phyloP scores from a whole-genome alignment of 768 basidiomycete genomes.

The Suillus discolor region DNA sequence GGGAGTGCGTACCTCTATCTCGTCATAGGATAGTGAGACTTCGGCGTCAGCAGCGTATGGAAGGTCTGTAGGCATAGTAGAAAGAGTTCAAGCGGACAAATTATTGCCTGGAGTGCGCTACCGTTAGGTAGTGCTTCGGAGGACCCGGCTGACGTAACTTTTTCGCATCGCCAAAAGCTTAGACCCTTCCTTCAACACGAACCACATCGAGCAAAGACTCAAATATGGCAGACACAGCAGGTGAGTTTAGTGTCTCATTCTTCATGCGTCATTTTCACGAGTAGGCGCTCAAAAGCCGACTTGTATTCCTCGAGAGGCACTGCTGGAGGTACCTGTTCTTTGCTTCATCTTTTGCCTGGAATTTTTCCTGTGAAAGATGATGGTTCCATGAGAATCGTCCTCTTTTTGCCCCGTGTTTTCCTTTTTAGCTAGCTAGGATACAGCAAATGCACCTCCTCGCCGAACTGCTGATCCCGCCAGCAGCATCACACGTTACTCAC shows the following conservation, averaged over 20 bases:
- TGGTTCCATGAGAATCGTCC: conserved; percentile 48
- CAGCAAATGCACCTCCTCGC: conserved; percentile 39
- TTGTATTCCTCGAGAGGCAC: conserved; percentile 34
- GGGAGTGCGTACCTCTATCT: conserved; percentile 68
- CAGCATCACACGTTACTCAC: conserved; percentile 54
- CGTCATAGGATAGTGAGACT: conserved; percentile 84
- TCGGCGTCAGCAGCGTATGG: conserved; percentile 97
- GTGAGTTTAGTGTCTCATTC: conserved; percentile 44
- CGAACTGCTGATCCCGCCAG: conserved; percentile 43
- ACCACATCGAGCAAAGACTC: conserved; percentile 27
- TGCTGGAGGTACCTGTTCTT: conserved; percentile 37
- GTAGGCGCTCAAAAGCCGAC: conserved; percentile 27
- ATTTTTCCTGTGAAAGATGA: conserved; percentile 48
- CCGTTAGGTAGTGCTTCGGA: conserved; percentile 5
- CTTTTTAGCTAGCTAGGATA: conserved; percentile 69
- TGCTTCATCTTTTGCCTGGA: conserved; percentile 34
- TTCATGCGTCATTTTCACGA: conserved; percentile 26
- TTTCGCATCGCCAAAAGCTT: not conserved
- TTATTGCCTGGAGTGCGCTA: not conserved
- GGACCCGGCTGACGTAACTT: conserved; percentile 33
- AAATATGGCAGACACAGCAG: conserved; percentile 54
- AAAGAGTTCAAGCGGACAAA: conserved; percentile 8
- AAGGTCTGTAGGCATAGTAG: conserved; percentile 73
- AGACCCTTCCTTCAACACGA: conserved; percentile 16
- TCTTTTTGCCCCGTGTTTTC: conserved; percentile 46